Percentiles rank a stretch among this genome's conserved stretches.
phyloP scores from a whole-genome alignment of 306 rosid species.

The Herpetospermum pedunculosum region DNA sequence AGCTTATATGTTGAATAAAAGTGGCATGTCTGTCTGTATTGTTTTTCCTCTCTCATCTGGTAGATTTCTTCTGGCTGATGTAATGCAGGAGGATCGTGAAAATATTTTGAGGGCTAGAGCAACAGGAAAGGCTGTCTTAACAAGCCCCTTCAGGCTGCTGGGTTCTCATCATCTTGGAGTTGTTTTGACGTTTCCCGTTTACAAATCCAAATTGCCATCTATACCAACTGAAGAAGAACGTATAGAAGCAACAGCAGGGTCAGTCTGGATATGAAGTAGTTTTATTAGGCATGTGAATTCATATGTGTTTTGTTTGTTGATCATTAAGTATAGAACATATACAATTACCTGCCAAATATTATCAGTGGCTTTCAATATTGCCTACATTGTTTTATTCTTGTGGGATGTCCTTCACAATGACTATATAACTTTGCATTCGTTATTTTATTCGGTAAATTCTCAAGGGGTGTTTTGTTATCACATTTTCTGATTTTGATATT shows the following conservation, averaged over 20 bases:
- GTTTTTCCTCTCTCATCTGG: neutral
- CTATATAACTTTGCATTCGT: neutral
- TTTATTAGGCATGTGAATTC: slow-evolving; percentile 1
- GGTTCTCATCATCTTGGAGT: slow-evolving; percentile 98
- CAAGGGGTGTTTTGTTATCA: neutral
- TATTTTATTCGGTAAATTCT: neutral
- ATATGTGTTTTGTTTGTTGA: neutral
- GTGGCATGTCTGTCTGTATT: neutral
- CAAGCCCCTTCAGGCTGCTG: slow-evolving; percentile 86
- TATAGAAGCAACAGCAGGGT: slow-evolving; percentile 84
- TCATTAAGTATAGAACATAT: neutral
- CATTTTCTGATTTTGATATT: neutral
- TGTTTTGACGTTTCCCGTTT: slow-evolving; percentile 94
- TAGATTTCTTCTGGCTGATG: neutral
- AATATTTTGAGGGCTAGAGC: slow-evolving; percentile 95
- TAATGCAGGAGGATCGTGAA: slow-evolving; percentile 80
- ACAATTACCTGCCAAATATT: neutral
- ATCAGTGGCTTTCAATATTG: neutral
- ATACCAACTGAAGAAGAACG: slow-evolving; percentile 63
- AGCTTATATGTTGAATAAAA: neutral
- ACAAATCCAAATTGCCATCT: slow-evolving; percentile 67
- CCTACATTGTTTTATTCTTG: neutral
- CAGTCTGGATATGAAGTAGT: slow-evolving; percentile 16
- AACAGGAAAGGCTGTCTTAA: slow-evolving; percentile 92
- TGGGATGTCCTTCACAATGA: neutral